Evolutionary conservation across 805 yeast species (phyloP).

Genomic region (Suhomyces faveliae): DNA sequence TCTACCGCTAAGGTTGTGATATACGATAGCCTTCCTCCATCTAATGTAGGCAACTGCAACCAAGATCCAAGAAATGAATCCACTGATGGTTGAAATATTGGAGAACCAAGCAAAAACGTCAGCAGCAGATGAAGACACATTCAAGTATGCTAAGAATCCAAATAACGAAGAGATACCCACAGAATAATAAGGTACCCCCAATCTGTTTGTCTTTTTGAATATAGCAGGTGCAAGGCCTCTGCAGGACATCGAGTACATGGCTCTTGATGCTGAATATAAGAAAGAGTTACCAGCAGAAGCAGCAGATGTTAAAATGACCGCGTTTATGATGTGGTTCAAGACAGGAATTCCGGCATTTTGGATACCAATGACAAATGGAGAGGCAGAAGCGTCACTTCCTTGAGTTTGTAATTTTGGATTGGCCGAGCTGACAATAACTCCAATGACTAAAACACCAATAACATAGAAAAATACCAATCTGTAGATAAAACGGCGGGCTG

Average conservation of each 20-base stretch:
- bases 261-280: conserved; percentile 66
- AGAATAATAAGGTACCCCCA: conserved; percentile 43
- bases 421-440: conserved; percentile 34
- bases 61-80: conserved; percentile 63
- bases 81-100: conserved; percentile 64
- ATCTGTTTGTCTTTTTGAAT: conserved; percentile 35
- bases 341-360: conserved; percentile 59
- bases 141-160: conserved; percentile 52
- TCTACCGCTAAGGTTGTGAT: conserved; percentile 53
- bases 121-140: conserved; percentile 51
- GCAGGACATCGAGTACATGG: conserved; percentile 50
- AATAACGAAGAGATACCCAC: conserved; percentile 34
- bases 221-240: conserved; percentile 56
- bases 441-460: conserved; percentile 40
- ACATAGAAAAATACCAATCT: conserved; percentile 43
- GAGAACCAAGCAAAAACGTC: conserved; percentile 63
- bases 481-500: conserved; percentile 57
- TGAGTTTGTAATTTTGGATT: conserved; percentile 24
- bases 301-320: conserved; percentile 65
- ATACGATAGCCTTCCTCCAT: conserved; percentile 62
- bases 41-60: conserved; percentile 53
- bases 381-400: conserved; percentile 40
- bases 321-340: conserved; percentile 78
- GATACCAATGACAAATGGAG: conserved; percentile 87
- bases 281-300: conserved; percentile 50